These are phyloP conservation scores for Anethum foeniculum DNA, from an alignment of 140 eudicot species.

Conservation along the genomic window DNA sequence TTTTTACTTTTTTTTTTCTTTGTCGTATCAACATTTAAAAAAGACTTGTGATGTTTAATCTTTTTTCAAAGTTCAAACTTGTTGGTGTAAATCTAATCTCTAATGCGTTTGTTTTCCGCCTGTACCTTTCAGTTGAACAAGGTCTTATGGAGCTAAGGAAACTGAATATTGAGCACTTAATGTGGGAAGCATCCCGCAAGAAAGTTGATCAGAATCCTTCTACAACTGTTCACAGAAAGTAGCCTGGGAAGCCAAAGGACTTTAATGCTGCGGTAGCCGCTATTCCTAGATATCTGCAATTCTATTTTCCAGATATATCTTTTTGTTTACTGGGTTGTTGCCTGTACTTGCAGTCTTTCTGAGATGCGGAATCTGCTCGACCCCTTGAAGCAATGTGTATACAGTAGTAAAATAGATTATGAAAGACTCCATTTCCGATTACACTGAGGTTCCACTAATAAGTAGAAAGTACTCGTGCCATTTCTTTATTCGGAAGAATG, in stretches of 20 bases:
- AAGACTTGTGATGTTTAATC: not conserved
- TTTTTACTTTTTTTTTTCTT: not conserved
- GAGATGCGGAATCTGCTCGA: not conserved
- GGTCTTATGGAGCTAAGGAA: slow-evolving; percentile 77
- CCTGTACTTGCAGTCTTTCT: not conserved
- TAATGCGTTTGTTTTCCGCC: not conserved
- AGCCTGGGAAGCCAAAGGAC: not conserved
- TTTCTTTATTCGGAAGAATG: not conserved
- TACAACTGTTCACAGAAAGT: slow-evolving; percentile 14
- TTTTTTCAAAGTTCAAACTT: not conserved
- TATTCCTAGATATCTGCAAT: not conserved
- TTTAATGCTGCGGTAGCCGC: not conserved
- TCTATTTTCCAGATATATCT: not conserved
- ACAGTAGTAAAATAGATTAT: not conserved
- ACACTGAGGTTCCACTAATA: not conserved
- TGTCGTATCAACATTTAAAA: not conserved
- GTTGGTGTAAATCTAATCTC: not conserved
- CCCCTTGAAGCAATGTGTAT: not conserved
- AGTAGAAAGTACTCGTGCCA: not conserved
- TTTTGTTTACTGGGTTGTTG: not conserved
- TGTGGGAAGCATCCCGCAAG: slow-evolving; percentile 84
- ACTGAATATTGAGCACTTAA: slow-evolving; percentile 58
- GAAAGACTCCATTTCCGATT: not conserved
- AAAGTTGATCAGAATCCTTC: slow-evolving; percentile 34
- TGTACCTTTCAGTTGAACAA: slow-evolving; percentile 52